A percentile compares a stretch with the other conserved stretches of the same genome.
phyloP scores from a whole-genome alignment of 2,329 filamentous ascomycete species.

The Exserohilum turcica region DNA sequence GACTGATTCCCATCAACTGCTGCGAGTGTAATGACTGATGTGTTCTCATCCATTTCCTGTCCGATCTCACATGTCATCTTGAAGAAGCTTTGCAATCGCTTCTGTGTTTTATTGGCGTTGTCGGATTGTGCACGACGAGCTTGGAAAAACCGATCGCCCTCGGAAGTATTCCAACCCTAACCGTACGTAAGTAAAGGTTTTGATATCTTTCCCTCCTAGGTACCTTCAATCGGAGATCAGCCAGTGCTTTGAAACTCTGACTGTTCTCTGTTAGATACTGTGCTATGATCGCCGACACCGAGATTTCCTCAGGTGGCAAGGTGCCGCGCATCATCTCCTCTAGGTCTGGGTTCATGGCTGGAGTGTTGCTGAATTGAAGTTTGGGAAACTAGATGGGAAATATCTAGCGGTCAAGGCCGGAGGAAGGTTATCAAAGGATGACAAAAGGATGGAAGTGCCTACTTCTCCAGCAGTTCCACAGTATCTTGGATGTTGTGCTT shows the following conservation, averaged over 20 bases:
- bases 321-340: slow-evolving; percentile 11
- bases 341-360: slow-evolving; percentile 4
- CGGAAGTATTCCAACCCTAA: neutral
- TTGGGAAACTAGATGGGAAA: slow-evolving; percentile 5
- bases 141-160: neutral
- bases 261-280: slow-evolving; percentile 11
- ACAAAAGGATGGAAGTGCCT: slow-evolving; percentile 4
- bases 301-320: slow-evolving; percentile 7
- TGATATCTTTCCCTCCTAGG: slow-evolving; percentile 1
- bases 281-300: slow-evolving; percentile 7
- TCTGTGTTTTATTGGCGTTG: neutral
- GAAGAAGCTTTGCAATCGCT: neutral
- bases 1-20: neutral
- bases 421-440: slow-evolving; percentile 7
- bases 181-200: slow-evolving; percentile 49
- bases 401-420: slow-evolving; percentile 1
- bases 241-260: slow-evolving; percentile 7
- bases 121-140: neutral
- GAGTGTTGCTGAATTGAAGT: slow-evolving; percentile 4
- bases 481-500: slow-evolving; percentile 7
- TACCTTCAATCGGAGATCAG: slow-evolving; percentile 8
- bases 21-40: neutral
- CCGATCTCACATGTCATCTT: neutral
- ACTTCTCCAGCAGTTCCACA: slow-evolving; percentile 3
- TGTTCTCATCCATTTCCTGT: neutral